Evolutionary conservation across 2,329 filamentous ascomycete species (phyloP).

Genomic region (Diaporthe aspalathi): DNA sequence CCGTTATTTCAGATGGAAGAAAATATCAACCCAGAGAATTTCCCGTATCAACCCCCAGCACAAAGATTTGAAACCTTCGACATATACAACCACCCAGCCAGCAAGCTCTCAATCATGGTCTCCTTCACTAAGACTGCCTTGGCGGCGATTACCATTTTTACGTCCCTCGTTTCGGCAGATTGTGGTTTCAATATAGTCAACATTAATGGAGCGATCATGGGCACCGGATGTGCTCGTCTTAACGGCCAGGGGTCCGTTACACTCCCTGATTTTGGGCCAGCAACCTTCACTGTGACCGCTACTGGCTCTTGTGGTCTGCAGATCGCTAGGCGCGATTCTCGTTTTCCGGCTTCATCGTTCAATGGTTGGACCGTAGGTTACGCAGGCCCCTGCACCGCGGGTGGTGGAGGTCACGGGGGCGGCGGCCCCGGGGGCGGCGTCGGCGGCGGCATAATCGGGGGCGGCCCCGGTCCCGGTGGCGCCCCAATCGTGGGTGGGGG

Average conservation of each 20-base stretch:
- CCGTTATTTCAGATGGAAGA: neutral
- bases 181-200: slow-evolving; percentile 3
- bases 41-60: neutral
- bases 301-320: neutral
- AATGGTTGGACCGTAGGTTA: neutral
- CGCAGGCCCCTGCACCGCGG: neutral
- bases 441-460: neutral
- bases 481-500: neutral
- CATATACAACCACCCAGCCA: neutral
- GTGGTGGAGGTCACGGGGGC: neutral
- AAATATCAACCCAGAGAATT: neutral
- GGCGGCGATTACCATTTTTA: slow-evolving; percentile 7
- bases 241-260: neutral
- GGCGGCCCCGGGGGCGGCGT: neutral
- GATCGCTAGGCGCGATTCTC: neutral
- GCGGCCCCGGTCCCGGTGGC: no score
- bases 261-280: neutral
- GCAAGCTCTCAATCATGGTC: slow-evolving; percentile 8
- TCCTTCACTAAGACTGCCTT: slow-evolving; percentile 1
- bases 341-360: neutral
- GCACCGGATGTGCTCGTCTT: neutral
- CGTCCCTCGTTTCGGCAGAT: slow-evolving; percentile 5
- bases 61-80: neutral
- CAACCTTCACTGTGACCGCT: neutral
- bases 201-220: neutral